Evolutionary conservation across 2,329 filamentous ascomycete genomes (phyloP), one percentile per base, ranked within the genome.

Genomic region (Penicillium rolfsii): DNA sequence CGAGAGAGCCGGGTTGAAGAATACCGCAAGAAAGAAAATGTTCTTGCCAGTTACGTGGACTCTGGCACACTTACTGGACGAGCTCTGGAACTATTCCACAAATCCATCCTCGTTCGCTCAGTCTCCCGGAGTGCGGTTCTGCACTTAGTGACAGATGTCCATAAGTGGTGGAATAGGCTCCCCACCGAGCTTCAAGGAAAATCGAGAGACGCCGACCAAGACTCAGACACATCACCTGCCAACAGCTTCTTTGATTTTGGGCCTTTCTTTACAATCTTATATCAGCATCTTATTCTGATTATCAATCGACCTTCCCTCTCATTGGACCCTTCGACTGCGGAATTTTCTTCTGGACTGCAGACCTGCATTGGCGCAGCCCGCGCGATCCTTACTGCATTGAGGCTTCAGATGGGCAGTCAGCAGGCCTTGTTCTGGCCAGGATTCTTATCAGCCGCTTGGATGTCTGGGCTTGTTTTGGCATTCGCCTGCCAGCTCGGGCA

Each of bases 101-200:
- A 79, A 60, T 77, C 76, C 5, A 76, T 78, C 41, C 70, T 76
- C n/a, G 74, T 74, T 48, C 74, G 76, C 26, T 75, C 75, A n/a
- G 70, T 77, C 9, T 73, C 72, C 11, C 73, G 75, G 41, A 75
- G 72, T 49, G 72, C 75, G 8, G 73, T 78, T 4, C 66, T 77
- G 3, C 74, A 73, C 46, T 64, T 79, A 5, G 74, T 76, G 22
- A 77, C 76, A 9, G 76, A 78, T 52, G 76, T 79, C 22, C 76
- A 79, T 50, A 78, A 75, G 59, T 79, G 77, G 77, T 79, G 76
- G 76, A 79, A 79, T 58, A 69, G 73, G 38, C 72, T 79, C n/a
- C 72, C 76, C 4, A 57, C 62, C 4, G 64, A 66, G n/a, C 59
- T 74, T 3, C 71, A 73, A 60, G 63, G 65, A n/a, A 65, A 66